These are phyloP conservation scores for Colletotrichum horii DNA, from an alignment of 2,329 filamentous ascomycete genomes.

Conservation along the genomic window DNA sequence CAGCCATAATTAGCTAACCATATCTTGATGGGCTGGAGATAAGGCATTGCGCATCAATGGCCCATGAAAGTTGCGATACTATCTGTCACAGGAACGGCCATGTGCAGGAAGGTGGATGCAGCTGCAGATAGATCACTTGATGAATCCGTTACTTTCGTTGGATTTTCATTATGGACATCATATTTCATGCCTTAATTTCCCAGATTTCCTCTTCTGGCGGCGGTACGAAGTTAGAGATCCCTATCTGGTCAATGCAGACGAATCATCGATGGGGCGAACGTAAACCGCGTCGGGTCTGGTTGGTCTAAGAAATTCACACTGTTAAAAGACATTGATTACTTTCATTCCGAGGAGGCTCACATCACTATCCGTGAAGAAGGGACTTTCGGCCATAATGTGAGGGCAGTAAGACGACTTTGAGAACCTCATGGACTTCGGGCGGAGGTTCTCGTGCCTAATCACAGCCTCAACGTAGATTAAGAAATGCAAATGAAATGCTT, in stretches of 20 bases:
- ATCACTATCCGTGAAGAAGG: accelerated
- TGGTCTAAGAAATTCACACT: not conserved
- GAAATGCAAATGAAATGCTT: no score
- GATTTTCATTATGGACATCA: not conserved
- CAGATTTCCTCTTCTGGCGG: not conserved
- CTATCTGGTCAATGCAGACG: not conserved
- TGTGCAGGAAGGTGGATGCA: not conserved
- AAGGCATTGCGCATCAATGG: no score
- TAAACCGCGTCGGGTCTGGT: accelerated
- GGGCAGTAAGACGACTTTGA: not conserved
- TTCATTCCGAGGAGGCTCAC: not conserved
- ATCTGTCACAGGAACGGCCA: not conserved
- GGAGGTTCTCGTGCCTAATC: no score
- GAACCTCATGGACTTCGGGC: no score
- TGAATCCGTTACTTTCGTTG: no score
- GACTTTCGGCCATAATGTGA: accelerated
- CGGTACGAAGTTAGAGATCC: not conserved
- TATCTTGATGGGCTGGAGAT: no score
- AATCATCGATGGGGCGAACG: not conserved
- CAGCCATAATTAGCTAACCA: not conserved
- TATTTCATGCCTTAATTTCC: accelerated
- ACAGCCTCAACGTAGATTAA: no score
- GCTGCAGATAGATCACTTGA: not conserved
- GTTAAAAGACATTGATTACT: accelerated
- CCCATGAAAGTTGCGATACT: no score